These are phyloP conservation scores for Mentha longifolia DNA, from an alignment of 257 asterid species.

Conservation along the genomic window DNA sequence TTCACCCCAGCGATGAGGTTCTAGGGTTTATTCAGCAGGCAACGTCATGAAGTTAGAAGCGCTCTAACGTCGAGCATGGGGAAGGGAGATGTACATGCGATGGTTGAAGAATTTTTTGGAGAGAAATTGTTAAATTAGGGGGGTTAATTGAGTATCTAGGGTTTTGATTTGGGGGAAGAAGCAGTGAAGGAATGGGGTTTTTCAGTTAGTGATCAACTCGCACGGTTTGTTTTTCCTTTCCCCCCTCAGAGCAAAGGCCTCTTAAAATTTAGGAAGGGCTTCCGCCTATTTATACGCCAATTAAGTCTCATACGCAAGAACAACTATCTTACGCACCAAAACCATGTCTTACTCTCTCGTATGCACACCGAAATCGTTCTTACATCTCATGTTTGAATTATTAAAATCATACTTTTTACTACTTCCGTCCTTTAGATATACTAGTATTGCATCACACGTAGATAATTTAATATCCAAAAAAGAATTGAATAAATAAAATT, in stretches of 20 bases:
- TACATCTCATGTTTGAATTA: too few species aligned
- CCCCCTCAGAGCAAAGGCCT: conserved; percentile 12
- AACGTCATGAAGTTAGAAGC: neutral
- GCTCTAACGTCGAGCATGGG: conserved; percentile 15
- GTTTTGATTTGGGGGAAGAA: conserved; percentile 35
- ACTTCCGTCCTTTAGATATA: too few species aligned
- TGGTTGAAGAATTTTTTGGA: neutral
- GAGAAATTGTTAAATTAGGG: neutral
- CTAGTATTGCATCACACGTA: too few species aligned
- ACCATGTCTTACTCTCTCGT: too few species aligned
- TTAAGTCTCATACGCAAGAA: too few species aligned
- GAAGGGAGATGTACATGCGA: conserved; percentile 11
- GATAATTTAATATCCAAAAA: too few species aligned
- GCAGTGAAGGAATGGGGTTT: conserved; percentile 1
- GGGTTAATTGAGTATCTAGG: conserved; percentile 38
- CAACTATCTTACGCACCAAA: too few species aligned
- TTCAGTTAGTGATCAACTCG: conserved; percentile 32
- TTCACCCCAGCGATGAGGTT: neutral
- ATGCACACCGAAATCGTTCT: too few species aligned
- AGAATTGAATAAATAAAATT: too few species aligned
- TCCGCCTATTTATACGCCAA: conserved; percentile 8
- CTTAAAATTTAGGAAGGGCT: too few species aligned
- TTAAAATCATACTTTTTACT: too few species aligned
- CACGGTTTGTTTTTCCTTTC: conserved; percentile 24
- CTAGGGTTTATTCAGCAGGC: conserved; percentile 32